Percentiles rank a stretch among this genome's conserved stretches.
These are phyloP conservation scores for Russula brevipes DNA, from an alignment of 768 basidiomycete species.

Conservation along the genomic window DNA sequence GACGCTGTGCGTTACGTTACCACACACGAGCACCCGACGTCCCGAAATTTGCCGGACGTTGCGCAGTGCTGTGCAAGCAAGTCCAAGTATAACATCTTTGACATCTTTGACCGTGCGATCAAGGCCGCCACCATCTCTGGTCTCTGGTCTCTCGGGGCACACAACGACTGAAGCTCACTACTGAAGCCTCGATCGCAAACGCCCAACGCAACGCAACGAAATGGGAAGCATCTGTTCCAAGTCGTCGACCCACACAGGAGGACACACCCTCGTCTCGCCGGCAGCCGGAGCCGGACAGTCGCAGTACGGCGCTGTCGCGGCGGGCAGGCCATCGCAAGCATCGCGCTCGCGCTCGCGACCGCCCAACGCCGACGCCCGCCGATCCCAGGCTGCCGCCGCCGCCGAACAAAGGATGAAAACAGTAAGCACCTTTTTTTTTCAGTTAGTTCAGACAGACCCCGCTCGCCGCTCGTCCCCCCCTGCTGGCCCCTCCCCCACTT, in stretches of 20 bases:
- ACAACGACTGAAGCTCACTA: neutral
- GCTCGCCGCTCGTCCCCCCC: no score
- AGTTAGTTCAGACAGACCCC: no score
- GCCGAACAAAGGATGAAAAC: constrained; percentile 34
- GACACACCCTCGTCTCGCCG: constrained; percentile 30
- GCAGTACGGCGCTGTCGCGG: no score
- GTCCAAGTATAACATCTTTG: no score
- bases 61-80: neutral
- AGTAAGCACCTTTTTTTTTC: constrained; percentile 25
- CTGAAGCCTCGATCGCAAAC: neutral
- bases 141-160: no score
- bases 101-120: no score
- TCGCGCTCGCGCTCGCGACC: neutral
- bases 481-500: no score
- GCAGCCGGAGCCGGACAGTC: neutral
- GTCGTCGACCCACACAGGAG: constrained; percentile 30
- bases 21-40: no score
- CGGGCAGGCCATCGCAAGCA: neutral
- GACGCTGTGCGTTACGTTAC: no score
- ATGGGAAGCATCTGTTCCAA: constrained; percentile 39
- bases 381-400: constrained; percentile 35
- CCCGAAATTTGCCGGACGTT: neutral
- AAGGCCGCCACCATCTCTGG: no score
- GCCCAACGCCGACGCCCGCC: constrained; percentile 9
- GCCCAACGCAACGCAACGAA: neutral